Evolutionary conservation across 345 rosid genomes (phyloP).

Genomic region (Streptanthus diversifolius): DNA sequence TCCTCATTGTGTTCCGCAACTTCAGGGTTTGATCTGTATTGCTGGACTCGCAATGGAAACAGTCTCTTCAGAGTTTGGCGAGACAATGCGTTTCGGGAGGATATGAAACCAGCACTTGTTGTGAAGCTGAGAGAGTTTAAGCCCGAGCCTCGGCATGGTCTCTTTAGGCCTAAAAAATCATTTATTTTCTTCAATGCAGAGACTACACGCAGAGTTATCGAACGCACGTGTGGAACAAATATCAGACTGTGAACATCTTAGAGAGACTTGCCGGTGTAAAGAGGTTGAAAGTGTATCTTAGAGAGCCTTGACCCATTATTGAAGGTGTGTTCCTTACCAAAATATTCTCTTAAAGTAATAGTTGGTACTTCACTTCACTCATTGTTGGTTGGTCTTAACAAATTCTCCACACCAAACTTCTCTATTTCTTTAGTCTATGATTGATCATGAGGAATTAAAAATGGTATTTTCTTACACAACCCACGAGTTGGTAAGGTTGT

Average conservation of each 20-base stretch:
- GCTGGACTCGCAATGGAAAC: conserved; percentile 72
- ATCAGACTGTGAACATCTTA: conserved; percentile 78
- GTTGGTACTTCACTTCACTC: conserved; percentile 25
- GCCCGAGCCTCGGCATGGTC: conserved; percentile 52
- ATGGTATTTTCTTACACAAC: not conserved
- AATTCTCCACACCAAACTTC: too few species aligned
- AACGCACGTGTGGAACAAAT: conserved; percentile 60
- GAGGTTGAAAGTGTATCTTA: conserved; percentile 36
- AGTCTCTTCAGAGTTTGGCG: conserved; percentile 51
- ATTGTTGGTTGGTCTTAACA: conserved; percentile 10
- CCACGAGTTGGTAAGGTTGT: conserved; percentile 12
- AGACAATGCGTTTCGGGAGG: conserved; percentile 57
- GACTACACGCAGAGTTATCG: conserved; percentile 61
- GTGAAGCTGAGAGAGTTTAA: conserved; percentile 37
- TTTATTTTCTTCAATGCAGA: conserved; percentile 46
- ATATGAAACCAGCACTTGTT: conserved; percentile 52
- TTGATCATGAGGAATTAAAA: not conserved
- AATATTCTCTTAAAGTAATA: conserved; percentile 2
- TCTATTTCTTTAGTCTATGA: not conserved
- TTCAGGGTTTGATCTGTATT: conserved; percentile 74
- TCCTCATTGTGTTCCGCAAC: conserved; percentile 54
- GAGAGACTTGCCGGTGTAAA: conserved; percentile 36
- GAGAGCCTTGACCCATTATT: not conserved
- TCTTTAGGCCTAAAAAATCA: not conserved
- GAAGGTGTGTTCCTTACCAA: conserved; percentile 7